Conservation (phyloP, 495 filamentous ascomycete genomes). For the Niebla homalea region DNA sequence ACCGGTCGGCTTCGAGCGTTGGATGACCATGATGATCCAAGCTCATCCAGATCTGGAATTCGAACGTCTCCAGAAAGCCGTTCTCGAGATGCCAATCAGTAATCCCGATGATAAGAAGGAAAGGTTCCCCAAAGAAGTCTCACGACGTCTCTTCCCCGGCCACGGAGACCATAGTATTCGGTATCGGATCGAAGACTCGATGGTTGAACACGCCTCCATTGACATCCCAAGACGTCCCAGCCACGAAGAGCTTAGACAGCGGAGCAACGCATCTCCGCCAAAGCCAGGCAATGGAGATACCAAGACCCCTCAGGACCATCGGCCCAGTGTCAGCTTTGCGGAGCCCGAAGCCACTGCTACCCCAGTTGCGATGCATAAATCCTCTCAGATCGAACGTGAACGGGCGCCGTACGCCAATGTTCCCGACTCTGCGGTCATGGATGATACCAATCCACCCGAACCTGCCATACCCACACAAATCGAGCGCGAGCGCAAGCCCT, state of each 20-base stretch:
- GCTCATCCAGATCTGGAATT: slow-evolving; percentile 70
- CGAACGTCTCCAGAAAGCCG: slow-evolving; percentile 56
- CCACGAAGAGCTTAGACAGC: slow-evolving; percentile 8
- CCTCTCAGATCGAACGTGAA: slow-evolving; percentile 36
- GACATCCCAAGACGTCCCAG: slow-evolving; percentile 32
- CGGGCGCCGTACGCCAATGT: slow-evolving; percentile 33
- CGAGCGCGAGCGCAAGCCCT: slow-evolving; percentile 52
- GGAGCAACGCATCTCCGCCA: background rate
- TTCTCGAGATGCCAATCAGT: slow-evolving; percentile 61
- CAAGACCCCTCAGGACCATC: slow-evolving; percentile 10
- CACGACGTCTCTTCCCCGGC: slow-evolving; percentile 57
- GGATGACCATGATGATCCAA: slow-evolving; percentile 62
- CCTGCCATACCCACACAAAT: slow-evolving; percentile 25
- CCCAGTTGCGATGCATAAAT: slow-evolving; percentile 15
- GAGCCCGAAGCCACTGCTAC: slow-evolving; percentile 9
- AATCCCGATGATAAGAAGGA: slow-evolving; percentile 59
- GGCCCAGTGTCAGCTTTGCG: slow-evolving; percentile 13
- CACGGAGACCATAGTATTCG: slow-evolving; percentile 24
- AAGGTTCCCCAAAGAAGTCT: slow-evolving; percentile 66
- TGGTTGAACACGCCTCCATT: slow-evolving; percentile 35
- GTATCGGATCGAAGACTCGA: slow-evolving; percentile 30
- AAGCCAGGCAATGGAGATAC: background rate
- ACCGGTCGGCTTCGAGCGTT: slow-evolving; percentile 62
- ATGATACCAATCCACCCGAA: slow-evolving; percentile 34
- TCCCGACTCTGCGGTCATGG: slow-evolving; percentile 27